phyloP scores from a whole-genome alignment of 2,329 filamentous ascomycete genomes.

The Phaeomoniella chlamydospora region DNA sequence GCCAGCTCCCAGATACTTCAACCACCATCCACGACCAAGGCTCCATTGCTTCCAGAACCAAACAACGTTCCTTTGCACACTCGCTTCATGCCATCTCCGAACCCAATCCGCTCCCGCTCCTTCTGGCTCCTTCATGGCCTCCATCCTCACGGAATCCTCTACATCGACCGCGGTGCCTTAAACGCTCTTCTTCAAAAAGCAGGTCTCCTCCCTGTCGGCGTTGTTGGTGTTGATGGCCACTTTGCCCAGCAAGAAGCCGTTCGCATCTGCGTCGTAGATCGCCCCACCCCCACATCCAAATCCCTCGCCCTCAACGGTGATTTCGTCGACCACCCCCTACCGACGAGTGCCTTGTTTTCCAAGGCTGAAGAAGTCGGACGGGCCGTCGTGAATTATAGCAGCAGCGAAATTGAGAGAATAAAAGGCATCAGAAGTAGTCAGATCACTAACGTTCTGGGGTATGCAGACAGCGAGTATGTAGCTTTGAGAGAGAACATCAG shows the following conservation, averaged over 20 bases:
- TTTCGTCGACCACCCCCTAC: slow-evolving; percentile 11
- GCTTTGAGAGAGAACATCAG: slow-evolving; percentile 79
- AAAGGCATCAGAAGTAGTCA: slow-evolving; percentile 71
- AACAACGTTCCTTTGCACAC: slow-evolving; percentile 60
- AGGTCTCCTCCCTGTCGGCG: slow-evolving; percentile 76
- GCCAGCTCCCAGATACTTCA: slow-evolving; percentile 21
- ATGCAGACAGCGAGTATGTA: slow-evolving; percentile 90
- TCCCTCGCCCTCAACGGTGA: slow-evolving; percentile 20
- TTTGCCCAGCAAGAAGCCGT: slow-evolving; percentile 93
- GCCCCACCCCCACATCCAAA: slow-evolving; percentile 20
- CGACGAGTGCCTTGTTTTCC: slow-evolving; percentile 13
- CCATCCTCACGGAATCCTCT: slow-evolving; percentile 76
- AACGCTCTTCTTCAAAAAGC: slow-evolving; percentile 69
- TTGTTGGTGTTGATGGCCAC: slow-evolving; percentile 73
- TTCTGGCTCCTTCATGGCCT: slow-evolving; percentile 96
- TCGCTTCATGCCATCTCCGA: slow-evolving; percentile 71
- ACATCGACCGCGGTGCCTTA: slow-evolving; percentile 83
- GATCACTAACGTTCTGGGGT: slow-evolving; percentile 68
- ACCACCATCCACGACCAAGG: slow-evolving; percentile 1
- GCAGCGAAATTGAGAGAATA: slow-evolving; percentile 67
- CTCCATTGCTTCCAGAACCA: slow-evolving; percentile 22
- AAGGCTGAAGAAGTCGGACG: slow-evolving; percentile 61
- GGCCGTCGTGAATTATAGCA: slow-evolving; percentile 86
- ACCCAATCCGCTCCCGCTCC: slow-evolving; percentile 80
- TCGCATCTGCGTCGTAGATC: slow-evolving; percentile 65